These are phyloP conservation scores for Kodamaea fukazawae DNA, from an alignment of 805 yeast species.

Conservation along the genomic window DNA sequence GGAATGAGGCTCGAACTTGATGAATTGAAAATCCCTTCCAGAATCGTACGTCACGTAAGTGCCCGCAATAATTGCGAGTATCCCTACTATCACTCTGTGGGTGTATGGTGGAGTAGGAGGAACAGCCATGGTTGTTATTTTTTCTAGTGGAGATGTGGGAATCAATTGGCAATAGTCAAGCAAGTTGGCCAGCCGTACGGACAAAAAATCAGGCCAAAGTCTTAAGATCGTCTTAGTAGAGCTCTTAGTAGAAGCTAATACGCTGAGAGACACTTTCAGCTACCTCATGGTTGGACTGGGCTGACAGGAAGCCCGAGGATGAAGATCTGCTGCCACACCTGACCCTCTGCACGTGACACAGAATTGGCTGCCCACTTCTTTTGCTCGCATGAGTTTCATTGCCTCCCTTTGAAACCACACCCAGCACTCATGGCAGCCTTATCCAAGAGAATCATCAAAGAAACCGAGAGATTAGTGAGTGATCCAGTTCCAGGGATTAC, in stretches of 20 bases:
- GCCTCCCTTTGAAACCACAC: conserved; percentile 1
- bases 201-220: too few species aligned
- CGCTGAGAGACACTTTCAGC: too few species aligned
- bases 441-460: conserved; percentile 94
- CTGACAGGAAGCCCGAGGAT: too few species aligned
- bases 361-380: background rate
- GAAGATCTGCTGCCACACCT: too few species aligned
- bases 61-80: conserved; percentile 35
- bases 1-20: conserved; percentile 37
- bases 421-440: conserved; percentile 48
- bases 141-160: background rate
- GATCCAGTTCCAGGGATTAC: conserved; percentile 97
- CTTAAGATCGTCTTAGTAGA: too few species aligned
- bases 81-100: conserved; percentile 35
- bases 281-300: too few species aligned
- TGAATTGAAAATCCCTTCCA: conserved; percentile 39
- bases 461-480: conserved; percentile 84
- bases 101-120: conserved; percentile 34
- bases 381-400: background rate
- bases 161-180: too few species aligned
- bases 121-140: conserved; percentile 13
- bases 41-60: conserved; percentile 31
- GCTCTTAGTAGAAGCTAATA: too few species aligned
- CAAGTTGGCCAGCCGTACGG: too few species aligned
- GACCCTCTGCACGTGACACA: too few species aligned